A percentile compares a stretch with the other conserved stretches of the same genome.
Evolutionary conservation across 2,329 filamentous ascomycete species (phyloP).

Genomic region (Zymoseptoria brevis): DNA sequence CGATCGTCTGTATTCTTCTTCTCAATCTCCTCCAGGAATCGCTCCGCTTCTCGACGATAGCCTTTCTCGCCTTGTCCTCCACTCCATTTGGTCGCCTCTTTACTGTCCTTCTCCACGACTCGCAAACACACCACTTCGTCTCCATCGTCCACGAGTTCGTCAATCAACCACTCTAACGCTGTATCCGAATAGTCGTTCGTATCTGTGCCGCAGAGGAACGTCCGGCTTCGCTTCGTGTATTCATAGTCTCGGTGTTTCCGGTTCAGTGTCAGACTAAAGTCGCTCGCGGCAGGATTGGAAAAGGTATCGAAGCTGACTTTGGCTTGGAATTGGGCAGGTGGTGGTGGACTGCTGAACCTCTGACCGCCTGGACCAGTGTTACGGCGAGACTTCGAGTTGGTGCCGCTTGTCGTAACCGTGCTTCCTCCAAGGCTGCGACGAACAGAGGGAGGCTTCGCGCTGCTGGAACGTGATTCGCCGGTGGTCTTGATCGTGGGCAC

Average conservation of each 20-base stretch:
- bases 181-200: constrained; percentile 89
- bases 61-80: constrained; percentile 40
- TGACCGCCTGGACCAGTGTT: constrained; percentile 8
- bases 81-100: constrained; percentile 44
- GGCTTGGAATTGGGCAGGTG: constrained; percentile 49
- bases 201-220: constrained; percentile 85
- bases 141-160: constrained; percentile 85
- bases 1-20: constrained; percentile 73
- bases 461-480: constrained; percentile 24
- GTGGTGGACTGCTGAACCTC: constrained; percentile 27
- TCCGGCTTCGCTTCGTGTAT: constrained; percentile 69
- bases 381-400: neutral
- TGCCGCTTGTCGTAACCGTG: constrained; percentile 4
- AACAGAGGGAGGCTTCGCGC: constrained; percentile 20
- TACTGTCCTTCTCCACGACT: constrained; percentile 76
- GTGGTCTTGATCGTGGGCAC: constrained; percentile 22
- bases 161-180: constrained; percentile 83
- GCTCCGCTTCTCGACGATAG: constrained; percentile 68
- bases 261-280: constrained; percentile 73
- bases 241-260: constrained; percentile 81
- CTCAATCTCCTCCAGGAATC: constrained; percentile 67
- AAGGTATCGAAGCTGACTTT: constrained; percentile 72
- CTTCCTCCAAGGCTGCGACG: constrained; percentile 8
- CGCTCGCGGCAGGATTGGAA: constrained; percentile 55
- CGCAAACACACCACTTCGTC: constrained; percentile 88